Evolutionary conservation across 805 yeast species (phyloP).

Genomic region (Wickerhamiella allomyrinae): DNA sequence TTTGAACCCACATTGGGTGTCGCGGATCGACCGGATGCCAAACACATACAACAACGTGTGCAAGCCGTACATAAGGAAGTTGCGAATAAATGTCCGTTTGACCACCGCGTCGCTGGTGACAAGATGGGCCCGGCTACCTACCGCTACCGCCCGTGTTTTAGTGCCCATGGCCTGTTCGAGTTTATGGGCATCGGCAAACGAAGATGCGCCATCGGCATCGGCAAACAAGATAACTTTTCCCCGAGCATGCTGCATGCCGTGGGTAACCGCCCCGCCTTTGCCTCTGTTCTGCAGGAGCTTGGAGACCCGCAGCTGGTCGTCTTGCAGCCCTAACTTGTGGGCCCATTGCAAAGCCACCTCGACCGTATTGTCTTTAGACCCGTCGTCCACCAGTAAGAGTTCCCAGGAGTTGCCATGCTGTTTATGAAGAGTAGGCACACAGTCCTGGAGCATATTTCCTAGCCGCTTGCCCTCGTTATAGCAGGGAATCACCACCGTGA

Average conservation of each 20-base stretch:
- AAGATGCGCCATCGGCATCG: conserved; percentile 95
- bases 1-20: conserved; percentile 97
- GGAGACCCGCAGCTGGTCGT: conserved; percentile 58
- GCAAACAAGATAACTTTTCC: conserved; percentile 76
- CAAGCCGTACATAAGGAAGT: conserved; percentile 82
- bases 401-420: conserved; percentile 40
- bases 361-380: conserved; percentile 69
- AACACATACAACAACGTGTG: conserved; percentile 76
- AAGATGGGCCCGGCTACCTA: conserved; percentile 96
- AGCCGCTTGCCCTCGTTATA: conserved; percentile 73
- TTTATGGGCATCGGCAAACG: conserved; percentile 51
- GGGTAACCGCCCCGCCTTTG: conserved; percentile 93
- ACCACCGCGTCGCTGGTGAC: conserved; percentile 92
- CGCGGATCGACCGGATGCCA: conserved; percentile 76
- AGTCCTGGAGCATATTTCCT: conserved; percentile 27
- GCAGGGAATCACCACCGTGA: conserved; percentile 86
- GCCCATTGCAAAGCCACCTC: conserved; percentile 54
- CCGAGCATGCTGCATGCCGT: conserved; percentile 63
- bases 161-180: conserved; percentile 32
- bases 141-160: conserved; percentile 44
- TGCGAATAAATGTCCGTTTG: conserved; percentile 76
- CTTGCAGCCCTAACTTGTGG: conserved; percentile 31
- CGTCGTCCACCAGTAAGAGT: conserved; percentile 81
- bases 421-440: conserved; percentile 35
- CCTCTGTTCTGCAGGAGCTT: conserved; percentile 68